Evolutionary conservation across 768 basidiomycete genomes (phyloP).

Genomic region (Obba rivulosa): DNA sequence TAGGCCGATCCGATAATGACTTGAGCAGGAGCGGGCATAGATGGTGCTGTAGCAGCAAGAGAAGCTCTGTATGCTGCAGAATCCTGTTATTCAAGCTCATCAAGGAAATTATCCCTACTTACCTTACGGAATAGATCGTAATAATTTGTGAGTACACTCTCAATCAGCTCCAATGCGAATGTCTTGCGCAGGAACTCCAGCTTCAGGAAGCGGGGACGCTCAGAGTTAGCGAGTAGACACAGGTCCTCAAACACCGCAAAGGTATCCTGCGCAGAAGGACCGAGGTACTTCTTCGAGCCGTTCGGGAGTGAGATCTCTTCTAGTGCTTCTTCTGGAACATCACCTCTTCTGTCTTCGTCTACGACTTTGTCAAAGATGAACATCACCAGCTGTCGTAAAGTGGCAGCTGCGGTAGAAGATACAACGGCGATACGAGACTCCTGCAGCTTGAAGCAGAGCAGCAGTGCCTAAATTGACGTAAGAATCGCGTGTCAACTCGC

Average conservation of each 20-base stretch:
- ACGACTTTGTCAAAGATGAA: conserved; percentile 95
- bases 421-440: conserved; percentile 96
- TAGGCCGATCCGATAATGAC: conserved; percentile 72
- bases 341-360: conserved; percentile 56
- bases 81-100: no score
- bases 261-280: conserved; percentile 77
- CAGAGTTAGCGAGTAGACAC: conserved; percentile 79
- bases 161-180: conserved; percentile 94
- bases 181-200: conserved; percentile 85
- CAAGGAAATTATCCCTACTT: conserved; percentile 4
- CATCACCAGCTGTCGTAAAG: conserved; percentile 94
- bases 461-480: conserved; percentile 54
- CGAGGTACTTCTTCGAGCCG: conserved; percentile 55
- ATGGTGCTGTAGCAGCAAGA: conserved; percentile 83
- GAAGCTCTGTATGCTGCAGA: conserved; percentile 69
- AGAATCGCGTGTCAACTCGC: not conserved
- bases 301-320: conserved; percentile 59
- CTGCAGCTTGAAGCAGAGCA: conserved; percentile 94
- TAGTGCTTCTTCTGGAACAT: conserved; percentile 25
- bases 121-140: conserved; percentile 82
- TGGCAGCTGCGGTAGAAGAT: conserved; percentile 94
- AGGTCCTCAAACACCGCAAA: conserved; percentile 90
- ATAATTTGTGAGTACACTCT: conserved; percentile 93
- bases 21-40: conserved; percentile 88
- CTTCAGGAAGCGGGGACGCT: conserved; percentile 76